Evolutionary conservation across 202 grass and related monocot species (phyloP).

Genomic region (Schoenoplectus triqueter): DNA sequence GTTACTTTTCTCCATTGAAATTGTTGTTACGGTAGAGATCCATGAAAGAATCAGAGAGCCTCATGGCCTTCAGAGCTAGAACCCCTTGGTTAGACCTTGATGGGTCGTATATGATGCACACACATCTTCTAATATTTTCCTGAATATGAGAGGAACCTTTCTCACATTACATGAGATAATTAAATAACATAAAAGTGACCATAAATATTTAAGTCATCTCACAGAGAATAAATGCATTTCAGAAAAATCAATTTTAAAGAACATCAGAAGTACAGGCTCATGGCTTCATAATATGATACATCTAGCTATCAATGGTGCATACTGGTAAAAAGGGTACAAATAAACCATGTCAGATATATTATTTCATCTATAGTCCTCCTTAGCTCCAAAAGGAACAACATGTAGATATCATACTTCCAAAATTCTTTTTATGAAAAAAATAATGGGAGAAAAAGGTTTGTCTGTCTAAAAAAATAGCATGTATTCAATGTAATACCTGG

Average conservation of each 20-base stretch:
- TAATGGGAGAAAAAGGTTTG: neutral
- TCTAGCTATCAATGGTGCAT: neutral
- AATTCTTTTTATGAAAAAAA: neutral
- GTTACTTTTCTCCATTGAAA: constrained; percentile 94
- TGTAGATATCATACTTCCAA: neutral
- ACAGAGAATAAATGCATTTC: no score
- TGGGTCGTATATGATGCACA: constrained; percentile 96
- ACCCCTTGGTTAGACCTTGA: constrained; percentile 95
- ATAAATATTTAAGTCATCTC: neutral
- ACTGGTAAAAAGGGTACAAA: constrained; percentile 2
- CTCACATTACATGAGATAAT: constrained; percentile 10
- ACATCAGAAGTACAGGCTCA: neutral
- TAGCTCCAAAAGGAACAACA: neutral
- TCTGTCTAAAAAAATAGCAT: neutral
- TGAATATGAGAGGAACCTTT: constrained; percentile 36
- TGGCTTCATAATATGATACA: neutral
- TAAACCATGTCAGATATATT: neutral
- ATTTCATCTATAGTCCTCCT: neutral
- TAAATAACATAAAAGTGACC: constrained; percentile 9
- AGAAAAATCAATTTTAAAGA: neutral
- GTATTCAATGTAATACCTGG: constrained; percentile 51
- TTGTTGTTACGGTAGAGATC: constrained; percentile 87
- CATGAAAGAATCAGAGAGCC: constrained; percentile 97
- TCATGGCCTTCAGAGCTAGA: constrained; percentile 95
- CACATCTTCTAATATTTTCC: constrained; percentile 97